Conservation (phyloP, 352 stramenopile genomes). For the Phytophthora pinifolia region DNA sequence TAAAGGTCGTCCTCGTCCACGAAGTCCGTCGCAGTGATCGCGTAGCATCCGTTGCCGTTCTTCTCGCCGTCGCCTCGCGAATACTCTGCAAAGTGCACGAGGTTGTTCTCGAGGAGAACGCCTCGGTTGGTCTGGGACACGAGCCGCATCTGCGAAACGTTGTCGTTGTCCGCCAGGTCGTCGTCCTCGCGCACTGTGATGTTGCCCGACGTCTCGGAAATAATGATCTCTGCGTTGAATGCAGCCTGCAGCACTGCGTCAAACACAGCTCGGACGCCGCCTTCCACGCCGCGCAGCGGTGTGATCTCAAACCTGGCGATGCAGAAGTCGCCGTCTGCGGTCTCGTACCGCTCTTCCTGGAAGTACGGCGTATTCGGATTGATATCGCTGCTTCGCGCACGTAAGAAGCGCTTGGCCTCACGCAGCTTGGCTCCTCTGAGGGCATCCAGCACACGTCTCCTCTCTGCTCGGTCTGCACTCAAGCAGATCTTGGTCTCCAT, state of each 20-base stretch:
- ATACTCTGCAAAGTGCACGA: constrained; percentile 36
- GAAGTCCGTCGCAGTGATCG: constrained; percentile 36
- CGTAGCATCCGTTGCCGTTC: constrained; percentile 28
- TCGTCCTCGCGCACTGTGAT: too few relatives aligned
- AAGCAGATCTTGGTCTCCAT: too few relatives aligned
- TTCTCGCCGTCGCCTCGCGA: constrained; percentile 11
- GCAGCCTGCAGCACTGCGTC: constrained; percentile 48
- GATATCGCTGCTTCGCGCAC: constrained; percentile 28
- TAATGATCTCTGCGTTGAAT: constrained; percentile 63
- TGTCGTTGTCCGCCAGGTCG: too few relatives aligned
- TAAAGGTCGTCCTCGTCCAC: constrained; percentile 48
- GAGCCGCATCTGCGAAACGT: too few relatives aligned
- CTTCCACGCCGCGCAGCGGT: constrained; percentile 34
- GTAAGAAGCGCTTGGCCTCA: too few relatives aligned
- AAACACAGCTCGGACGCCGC: constrained; percentile 45
- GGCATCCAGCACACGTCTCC: too few relatives aligned
- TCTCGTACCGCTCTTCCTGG: constrained; percentile 46
- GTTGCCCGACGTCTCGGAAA: constrained; percentile 57
- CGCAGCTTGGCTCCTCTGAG: too few relatives aligned
- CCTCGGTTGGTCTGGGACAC: too few relatives aligned
- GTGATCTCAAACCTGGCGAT: constrained; percentile 47
- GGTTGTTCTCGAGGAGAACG: constrained; percentile 35
- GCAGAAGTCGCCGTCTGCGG: constrained; percentile 40
- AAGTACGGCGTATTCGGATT: constrained; percentile 29
- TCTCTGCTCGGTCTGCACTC: too few relatives aligned